These are phyloP conservation scores for Suillus hirtellus DNA, from an alignment of 768 basidiomycete species.

Conservation along the genomic window DNA sequence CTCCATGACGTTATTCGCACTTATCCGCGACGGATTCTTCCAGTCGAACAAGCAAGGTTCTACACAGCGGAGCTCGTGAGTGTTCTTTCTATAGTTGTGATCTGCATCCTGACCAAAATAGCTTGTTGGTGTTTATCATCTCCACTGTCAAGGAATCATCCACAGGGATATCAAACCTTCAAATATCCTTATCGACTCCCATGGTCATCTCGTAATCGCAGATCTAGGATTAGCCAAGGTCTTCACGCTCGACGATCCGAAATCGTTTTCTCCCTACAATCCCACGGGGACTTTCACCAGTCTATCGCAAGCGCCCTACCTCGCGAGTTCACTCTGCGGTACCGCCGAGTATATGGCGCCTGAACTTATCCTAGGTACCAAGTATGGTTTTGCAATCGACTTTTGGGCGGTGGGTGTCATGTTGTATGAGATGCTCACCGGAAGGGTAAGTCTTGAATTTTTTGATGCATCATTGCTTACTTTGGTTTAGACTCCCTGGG, in stretches of 20 bases:
- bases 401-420: constrained; percentile 18
- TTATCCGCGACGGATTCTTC: background rate
- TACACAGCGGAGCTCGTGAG: constrained; percentile 16
- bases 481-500: constrained; percentile 12
- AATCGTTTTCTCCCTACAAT: constrained; percentile 12
- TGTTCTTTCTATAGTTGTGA: background rate
- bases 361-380: constrained; percentile 9
- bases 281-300: background rate
- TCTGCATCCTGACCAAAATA: constrained; percentile 4
- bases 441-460: constrained; percentile 7
- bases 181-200: constrained; percentile 55
- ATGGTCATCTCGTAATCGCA: constrained; percentile 55
- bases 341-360: constrained; percentile 17
- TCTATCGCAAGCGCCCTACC: constrained; percentile 11
- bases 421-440: constrained; percentile 15
- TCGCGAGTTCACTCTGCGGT: constrained; percentile 9
- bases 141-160: constrained; percentile 64
- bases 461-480: background rate
- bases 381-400: constrained; percentile 17
- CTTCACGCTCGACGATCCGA: constrained; percentile 12
- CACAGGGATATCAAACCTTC: constrained; percentile 71
- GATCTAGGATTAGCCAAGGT: constrained; percentile 59
- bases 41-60: constrained; percentile 9
- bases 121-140: constrained; percentile 35
- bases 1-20: constrained; percentile 10